Evolutionary conservation across 306 rosid genomes (phyloP).

Genomic region (Sicyos baderoa): DNA sequence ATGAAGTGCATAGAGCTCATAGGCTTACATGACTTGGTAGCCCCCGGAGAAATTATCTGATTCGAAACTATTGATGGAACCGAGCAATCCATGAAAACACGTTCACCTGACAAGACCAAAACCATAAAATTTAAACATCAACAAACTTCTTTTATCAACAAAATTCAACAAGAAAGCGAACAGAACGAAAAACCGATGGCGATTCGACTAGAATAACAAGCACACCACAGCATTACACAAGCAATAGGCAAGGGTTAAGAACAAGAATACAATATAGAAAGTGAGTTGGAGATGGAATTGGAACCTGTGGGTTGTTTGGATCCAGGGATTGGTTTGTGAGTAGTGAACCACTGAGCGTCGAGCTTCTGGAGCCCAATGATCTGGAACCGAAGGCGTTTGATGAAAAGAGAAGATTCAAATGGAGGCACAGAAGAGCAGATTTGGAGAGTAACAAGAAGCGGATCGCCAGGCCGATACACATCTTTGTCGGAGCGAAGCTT

Average conservation of each 20-base stretch:
- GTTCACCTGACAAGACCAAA: slow-evolving; percentile 52
- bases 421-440: slow-evolving; percentile 32
- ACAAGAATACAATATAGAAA: slow-evolving; percentile 3
- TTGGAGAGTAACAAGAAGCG: slow-evolving; percentile 59
- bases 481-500: slow-evolving; percentile 68
- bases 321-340: slow-evolving; percentile 66
- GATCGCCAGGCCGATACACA: slow-evolving; percentile 88
- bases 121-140: neutral
- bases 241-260: neutral
- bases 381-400: slow-evolving; percentile 80
- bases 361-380: slow-evolving; percentile 74
- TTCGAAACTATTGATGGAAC: slow-evolving; percentile 56
- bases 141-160: neutral
- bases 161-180: neutral
- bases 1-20: neutral
- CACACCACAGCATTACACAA: too few species aligned
- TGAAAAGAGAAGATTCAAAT: slow-evolving; percentile 43
- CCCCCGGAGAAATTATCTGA: slow-evolving; percentile 63
- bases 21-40: slow-evolving; percentile 82
- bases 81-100: slow-evolving; percentile 60
- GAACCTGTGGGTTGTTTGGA: slow-evolving; percentile 77
- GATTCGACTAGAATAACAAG: too few species aligned
- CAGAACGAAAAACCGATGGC: too few species aligned
- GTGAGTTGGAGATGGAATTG: neutral
- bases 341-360: slow-evolving; percentile 83